Conservation (phyloP, 2,329 filamentous ascomycete genomes). For the Xylariaceae sp. region DNA sequence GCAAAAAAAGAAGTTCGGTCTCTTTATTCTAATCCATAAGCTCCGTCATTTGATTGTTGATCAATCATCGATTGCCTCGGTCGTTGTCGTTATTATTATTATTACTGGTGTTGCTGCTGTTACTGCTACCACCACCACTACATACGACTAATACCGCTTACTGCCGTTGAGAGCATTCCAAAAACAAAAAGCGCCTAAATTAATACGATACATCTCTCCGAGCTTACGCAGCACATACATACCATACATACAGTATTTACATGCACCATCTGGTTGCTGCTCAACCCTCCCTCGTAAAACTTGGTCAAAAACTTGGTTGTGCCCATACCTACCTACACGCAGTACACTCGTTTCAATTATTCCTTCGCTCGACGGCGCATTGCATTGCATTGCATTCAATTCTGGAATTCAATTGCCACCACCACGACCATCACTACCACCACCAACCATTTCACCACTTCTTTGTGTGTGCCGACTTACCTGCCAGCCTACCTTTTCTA, state of each 20-base stretch:
- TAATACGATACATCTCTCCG: not conserved
- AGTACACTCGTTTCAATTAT: not conserved
- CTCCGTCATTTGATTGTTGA: constrained; percentile 24
- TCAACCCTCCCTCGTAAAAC: not conserved
- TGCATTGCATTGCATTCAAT: not conserved
- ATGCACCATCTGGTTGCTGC: not conserved
- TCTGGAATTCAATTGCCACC: not conserved
- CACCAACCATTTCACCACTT: not conserved
- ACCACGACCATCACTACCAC: not conserved
- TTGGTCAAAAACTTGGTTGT: no score
- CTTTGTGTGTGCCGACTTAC: not conserved
- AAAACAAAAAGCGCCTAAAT: not conserved
- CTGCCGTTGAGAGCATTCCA: not conserved
- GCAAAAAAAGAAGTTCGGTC: constrained; percentile 12
- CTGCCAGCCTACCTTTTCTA: no score
- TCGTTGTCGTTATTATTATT: not conserved
- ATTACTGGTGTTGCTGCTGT: constrained; percentile 1
- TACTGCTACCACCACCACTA: not conserved
- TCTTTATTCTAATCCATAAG: constrained; percentile 2
- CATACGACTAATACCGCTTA: not conserved
- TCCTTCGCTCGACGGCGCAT: not conserved
- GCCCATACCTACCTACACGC: no score
- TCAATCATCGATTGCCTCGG: constrained; percentile 21
- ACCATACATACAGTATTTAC: not conserved
- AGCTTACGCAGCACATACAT: no score